phyloP scores from a whole-genome alignment of 2,329 filamentous ascomycete genomes.

The Penicillium carneum region DNA sequence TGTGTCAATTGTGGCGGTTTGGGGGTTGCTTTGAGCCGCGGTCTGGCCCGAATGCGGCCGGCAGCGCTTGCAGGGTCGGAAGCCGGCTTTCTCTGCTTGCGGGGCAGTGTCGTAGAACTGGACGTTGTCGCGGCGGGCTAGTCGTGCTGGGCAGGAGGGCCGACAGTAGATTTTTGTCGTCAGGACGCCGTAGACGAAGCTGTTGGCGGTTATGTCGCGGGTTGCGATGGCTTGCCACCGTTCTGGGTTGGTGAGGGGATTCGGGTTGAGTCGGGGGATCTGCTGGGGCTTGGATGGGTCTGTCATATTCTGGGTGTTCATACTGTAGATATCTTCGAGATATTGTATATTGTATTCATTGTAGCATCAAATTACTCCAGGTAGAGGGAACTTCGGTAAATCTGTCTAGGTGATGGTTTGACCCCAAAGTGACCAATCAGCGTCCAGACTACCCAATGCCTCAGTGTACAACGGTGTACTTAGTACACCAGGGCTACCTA shows the following conservation, averaged over 20 bases:
- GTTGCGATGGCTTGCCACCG: constrained; percentile 56
- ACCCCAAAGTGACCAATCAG: constrained; percentile 27
- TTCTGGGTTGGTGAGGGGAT: constrained; percentile 38
- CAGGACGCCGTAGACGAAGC: constrained; percentile 65
- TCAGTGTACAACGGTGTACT: background rate
- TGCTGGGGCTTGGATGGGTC: constrained; percentile 14
- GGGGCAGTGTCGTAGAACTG: constrained; percentile 59
- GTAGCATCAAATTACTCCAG: background rate
- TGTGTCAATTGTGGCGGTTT: constrained; percentile 41
- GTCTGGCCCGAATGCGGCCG: constrained; percentile 46
- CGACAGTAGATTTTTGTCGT: constrained; percentile 66
- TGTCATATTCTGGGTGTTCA: background rate
- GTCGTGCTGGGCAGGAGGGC: constrained; percentile 63
- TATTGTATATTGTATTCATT: too few species aligned
- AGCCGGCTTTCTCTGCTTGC: constrained; percentile 60
- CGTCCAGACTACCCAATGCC: background rate
- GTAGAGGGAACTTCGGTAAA: background rate
- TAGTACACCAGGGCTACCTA: background rate
- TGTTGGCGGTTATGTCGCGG: constrained; percentile 54
- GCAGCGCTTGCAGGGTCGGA: constrained; percentile 65
- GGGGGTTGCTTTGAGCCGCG: constrained; percentile 41
- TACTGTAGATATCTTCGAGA: background rate
- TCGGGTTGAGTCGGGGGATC: constrained; percentile 35
- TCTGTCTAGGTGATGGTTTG: background rate
- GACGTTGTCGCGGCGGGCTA: constrained; percentile 65